These are phyloP conservation scores for Lactifluus pinguis DNA, from an alignment of 768 basidiomycete genomes.

Conservation along the genomic window DNA sequence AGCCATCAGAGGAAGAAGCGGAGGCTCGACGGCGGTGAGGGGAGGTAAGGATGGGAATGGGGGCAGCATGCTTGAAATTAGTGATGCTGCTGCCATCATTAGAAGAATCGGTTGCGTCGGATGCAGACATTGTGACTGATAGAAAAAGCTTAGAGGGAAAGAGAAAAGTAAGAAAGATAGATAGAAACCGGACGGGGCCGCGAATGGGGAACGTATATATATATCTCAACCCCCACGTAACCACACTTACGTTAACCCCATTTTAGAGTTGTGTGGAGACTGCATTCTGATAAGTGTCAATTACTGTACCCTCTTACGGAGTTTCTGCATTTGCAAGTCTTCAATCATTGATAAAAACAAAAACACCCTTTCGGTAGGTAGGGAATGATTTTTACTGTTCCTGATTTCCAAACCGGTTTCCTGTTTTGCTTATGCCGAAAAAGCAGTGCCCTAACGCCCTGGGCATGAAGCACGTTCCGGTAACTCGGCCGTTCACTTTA, in stretches of 20 bases:
- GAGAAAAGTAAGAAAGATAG: background rate
- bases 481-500: background rate
- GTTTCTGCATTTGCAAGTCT: background rate
- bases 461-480: background rate
- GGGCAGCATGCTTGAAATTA: slow-evolving; percentile 5
- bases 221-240: background rate
- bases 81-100: background rate
- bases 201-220: background rate
- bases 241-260: slow-evolving; percentile 4
- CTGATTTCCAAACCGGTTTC: no score
- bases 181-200: background rate
- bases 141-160: background rate
- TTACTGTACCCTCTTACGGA: background rate
- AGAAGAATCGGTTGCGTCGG: background rate
- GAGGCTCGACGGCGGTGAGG: slow-evolving; percentile 15
- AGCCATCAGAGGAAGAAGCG: slow-evolving; percentile 13
- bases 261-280: slow-evolving; percentile 4
- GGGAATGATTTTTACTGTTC: no score
- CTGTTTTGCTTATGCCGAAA: background rate
- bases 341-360: background rate
- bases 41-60: slow-evolving; percentile 15
- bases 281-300: background rate
- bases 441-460: background rate
- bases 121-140: slow-evolving; percentile 8
- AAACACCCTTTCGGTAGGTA: no score